Evolutionary conservation across 257 asterid species (phyloP), one percentile per base, ranked within the genome.

Genomic region (Linderniella brevidens): DNA sequence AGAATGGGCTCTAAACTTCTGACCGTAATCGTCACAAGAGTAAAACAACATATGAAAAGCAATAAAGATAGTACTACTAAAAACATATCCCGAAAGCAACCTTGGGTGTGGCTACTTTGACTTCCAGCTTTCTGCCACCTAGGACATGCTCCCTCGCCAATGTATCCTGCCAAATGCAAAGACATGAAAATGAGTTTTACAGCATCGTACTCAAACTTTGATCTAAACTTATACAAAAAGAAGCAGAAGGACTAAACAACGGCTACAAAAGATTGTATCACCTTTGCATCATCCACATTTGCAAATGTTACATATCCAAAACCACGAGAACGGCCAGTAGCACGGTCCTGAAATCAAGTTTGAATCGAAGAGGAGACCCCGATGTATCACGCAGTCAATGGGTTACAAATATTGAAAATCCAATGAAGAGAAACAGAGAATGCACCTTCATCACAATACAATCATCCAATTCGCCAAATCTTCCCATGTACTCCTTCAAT

Each of bases 91-190:
- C 37, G 35, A 58, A 58, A 14, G 44, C 46, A 64, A 90, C 99
- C 99, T 77, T 90, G 0, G 99, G 99, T 4, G 99, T 85, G 52
- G 99, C 99, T 61, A 90, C 63, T 79, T 90, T 90, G 52, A 90
- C 94, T 74, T 90, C 99, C 62, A 90, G 75, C 76, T 72, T 68
- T 71, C 99, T 71, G 59, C 56, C 70, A 41, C 96, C 99, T 47
- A 90, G 93, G 44, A 67, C 47, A 65, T 90, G 99, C 62, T 90
- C 96, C 35, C 80, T 73, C 16, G 79, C 52, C 57, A 85, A 63
- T 36, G 92, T 94, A 64, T 77, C 75, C 96, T 90, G 79, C 41
- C 52, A 54, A 56, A 64, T 48, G 37, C 46, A 58, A 13, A 42
- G 35, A 51, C 1, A 48, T 11, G 49, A 45, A 53, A 14, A 53